phyloP scores from a whole-genome alignment of 305 asterid genomes.

The Solanum chacoense region DNA sequence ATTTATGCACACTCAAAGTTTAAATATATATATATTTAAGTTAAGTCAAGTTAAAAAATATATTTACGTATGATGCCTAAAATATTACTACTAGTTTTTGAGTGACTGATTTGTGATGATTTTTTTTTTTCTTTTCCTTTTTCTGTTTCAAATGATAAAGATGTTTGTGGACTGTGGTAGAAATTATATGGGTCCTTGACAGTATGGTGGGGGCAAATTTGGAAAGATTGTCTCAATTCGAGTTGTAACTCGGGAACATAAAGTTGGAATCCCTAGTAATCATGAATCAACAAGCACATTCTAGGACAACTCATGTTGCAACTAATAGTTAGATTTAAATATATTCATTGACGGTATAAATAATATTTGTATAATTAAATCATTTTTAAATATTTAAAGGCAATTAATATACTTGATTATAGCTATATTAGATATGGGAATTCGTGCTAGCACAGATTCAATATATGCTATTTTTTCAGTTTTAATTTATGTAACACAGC shows the following conservation, averaged over 20 bases:
- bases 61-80: no score
- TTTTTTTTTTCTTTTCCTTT: neutral
- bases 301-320: neutral
- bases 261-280: no score
- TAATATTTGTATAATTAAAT: no score
- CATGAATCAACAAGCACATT: neutral
- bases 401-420: no score
- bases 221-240: neutral
- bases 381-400: no score
- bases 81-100: no score
- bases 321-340: neutral
- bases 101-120: neutral
- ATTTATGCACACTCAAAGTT: no score
- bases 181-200: neutral
- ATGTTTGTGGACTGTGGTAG: neutral
- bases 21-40: neutral
- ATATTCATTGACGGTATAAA: no score
- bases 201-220: neutral
- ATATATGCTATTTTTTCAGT: no score
- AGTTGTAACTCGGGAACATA: neutral
- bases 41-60: no score
- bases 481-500: no score
- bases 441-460: fast-evolving
- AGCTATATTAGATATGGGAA: neutral
- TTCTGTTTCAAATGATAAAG: neutral